Conservation (phyloP, 371 early-diverging fungal genomes). For the Batkoa obscura region DNA sequence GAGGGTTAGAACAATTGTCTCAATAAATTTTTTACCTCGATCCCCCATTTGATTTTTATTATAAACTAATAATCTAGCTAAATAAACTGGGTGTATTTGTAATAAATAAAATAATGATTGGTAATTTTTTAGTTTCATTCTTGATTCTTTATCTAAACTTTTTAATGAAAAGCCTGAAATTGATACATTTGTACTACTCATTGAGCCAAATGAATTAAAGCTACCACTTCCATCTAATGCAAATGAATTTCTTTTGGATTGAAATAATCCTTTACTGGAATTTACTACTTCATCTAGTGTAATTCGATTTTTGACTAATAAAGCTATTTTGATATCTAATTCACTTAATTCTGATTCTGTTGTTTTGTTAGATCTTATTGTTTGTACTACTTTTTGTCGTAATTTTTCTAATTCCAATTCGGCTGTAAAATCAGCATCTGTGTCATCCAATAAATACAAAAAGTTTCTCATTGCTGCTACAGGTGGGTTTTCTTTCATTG, state of each 20-base stretch:
- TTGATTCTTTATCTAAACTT: conserved; percentile 66
- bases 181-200: conserved; percentile 9
- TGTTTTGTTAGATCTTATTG: conserved; percentile 76
- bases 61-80: conserved; percentile 64
- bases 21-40: conserved; percentile 57
- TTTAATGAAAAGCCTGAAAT: conserved; percentile 22
- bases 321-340: conserved; percentile 88
- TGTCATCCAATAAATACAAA: conserved; percentile 75
- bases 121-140: conserved; percentile 53
- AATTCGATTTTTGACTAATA: conserved; percentile 92
- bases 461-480: conserved; percentile 67
- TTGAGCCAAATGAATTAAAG: conserved; percentile 17
- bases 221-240: conserved; percentile 14
- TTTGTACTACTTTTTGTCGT: conserved; percentile 63
- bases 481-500: conserved; percentile 53
- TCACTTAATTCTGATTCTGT: conserved; percentile 66
- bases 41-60: conserved; percentile 37
- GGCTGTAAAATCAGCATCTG: conserved; percentile 78
- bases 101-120: conserved; percentile 86
- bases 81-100: conserved; percentile 87
- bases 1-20: conserved; percentile 76
- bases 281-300: conserved; percentile 79
- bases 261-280: conserved; percentile 19
- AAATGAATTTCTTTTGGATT: background rate
- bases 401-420: conserved; percentile 76